Evolutionary conservation across 1,139 yeast species (phyloP).

Genomic region (Insectozyma bohioensis): DNA sequence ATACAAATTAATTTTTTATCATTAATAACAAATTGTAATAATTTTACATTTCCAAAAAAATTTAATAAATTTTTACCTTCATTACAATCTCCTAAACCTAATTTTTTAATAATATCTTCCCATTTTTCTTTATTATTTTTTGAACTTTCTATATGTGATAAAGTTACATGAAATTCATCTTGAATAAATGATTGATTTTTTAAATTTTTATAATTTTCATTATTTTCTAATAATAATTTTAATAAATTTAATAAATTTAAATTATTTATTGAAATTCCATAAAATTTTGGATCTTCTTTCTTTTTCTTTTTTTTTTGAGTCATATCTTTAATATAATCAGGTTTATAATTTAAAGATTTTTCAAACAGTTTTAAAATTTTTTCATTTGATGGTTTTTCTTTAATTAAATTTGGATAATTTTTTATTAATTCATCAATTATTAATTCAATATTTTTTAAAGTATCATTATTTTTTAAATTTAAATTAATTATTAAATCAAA

Average conservation of each 20-base stretch:
- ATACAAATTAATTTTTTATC: conserved; percentile 56
- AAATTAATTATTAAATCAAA: conserved; percentile 69
- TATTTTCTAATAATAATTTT: conserved; percentile 11
- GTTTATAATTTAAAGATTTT: conserved; percentile 52
- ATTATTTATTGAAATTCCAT: conserved; percentile 26
- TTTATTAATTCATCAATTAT: conserved; percentile 40
- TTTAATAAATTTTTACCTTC: conserved; percentile 15
- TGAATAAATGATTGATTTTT: conserved; percentile 45
- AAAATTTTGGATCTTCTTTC: conserved; percentile 24
- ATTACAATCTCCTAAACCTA: conserved; percentile 13
- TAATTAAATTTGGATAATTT: conserved; percentile 48
- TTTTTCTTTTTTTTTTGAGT: conserved; percentile 14
- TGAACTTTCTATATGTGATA: conserved; percentile 53
- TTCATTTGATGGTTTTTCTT: conserved; percentile 37
- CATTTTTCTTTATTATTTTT: conserved; percentile 25
- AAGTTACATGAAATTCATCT: conserved; percentile 70
- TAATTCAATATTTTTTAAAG: conserved; percentile 50
- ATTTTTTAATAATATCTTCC: conserved; percentile 18
- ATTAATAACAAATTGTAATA: conserved; percentile 49
- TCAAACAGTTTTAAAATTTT: conserved; percentile 43
- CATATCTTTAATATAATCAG: conserved; percentile 43
- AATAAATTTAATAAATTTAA: conserved; percentile 13
- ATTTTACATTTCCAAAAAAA: conserved; percentile 35
- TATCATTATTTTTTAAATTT: conserved; percentile 45
- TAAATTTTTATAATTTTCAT: conserved; percentile 29